Percentiles rank a stretch among this genome's conserved stretches.
Evolutionary conservation across 768 basidiomycete genomes (phyloP).

Genomic region (Solioccasus polychromus): DNA sequence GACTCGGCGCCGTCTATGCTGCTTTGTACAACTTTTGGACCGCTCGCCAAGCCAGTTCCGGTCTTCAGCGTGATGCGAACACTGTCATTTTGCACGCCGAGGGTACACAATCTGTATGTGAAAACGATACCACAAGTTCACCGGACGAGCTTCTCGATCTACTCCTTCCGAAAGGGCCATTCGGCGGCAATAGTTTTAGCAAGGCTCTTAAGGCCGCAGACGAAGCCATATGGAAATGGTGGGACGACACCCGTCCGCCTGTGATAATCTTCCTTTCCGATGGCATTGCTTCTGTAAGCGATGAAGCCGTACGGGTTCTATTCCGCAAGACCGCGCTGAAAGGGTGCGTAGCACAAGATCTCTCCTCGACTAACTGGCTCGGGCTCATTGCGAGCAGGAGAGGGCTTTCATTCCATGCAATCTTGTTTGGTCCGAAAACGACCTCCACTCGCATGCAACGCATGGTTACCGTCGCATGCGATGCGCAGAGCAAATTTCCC

Average conservation of each 20-base stretch:
- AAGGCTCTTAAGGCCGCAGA: constrained; percentile 39
- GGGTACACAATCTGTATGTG: constrained; percentile 22
- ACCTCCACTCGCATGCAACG: constrained; percentile 30
- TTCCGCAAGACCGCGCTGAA: constrained; percentile 36
- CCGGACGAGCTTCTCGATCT: constrained; percentile 43
- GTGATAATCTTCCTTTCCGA: constrained; percentile 59
- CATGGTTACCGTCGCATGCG: constrained; percentile 49
- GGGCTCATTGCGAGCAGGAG: constrained; percentile 32
- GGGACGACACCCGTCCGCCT: constrained; percentile 46
- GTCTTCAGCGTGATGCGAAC: constrained; percentile 47
- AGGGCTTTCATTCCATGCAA: constrained; percentile 55
- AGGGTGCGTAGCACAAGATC: constrained; percentile 46
- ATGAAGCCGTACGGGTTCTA: constrained; percentile 34
- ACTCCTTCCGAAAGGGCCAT: constrained; percentile 33
- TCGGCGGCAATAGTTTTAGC: constrained; percentile 43
- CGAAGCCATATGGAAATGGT: constrained; percentile 37
- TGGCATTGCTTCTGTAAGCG: constrained; percentile 40
- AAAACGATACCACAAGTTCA: constrained; percentile 43
- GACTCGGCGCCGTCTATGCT: constrained; percentile 57
- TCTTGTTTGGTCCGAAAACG: constrained; percentile 46
- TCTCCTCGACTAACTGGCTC: too few relatives aligned
- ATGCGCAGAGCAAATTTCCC: constrained; percentile 39
- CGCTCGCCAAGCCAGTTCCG: constrained; percentile 41
- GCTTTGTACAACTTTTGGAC: constrained; percentile 53
- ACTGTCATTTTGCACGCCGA: constrained; percentile 48